Base-by-base conservation (phyloP, 495 filamentous ascomycete genomes). In the Annulohypoxylon maeteangense region DNA sequence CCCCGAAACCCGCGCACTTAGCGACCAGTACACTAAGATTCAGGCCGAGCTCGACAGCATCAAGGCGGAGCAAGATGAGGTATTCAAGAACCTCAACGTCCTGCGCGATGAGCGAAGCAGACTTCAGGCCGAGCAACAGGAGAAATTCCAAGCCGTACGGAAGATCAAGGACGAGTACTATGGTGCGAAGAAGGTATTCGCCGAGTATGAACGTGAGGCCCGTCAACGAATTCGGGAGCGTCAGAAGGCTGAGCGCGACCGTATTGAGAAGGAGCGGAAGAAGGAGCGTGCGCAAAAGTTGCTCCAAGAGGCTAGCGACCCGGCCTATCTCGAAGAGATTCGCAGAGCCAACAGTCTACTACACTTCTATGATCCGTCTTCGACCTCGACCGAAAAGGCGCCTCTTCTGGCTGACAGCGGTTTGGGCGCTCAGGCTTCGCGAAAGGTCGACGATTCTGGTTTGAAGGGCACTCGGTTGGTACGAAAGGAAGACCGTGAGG, bases 271-370 rank as follows among this genome's bases (percentile, higher is more conserved):
- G 70, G 92, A 97, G 68, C 91, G 91, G 83, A 88, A 90, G 80
- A 93, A 90, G 83, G 91, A 94, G 81, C 84, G 92, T 29, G 95
- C 95, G 18, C 87, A 94, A 84, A 91, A 92, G 80, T 78, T 90
- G 81, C 88, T 97, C 51, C 94, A 94, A 77, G 94, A 97, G 81
- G 95, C 96, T 65, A 94, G 92, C 59, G 86, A 89, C 69, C 93
- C 88, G 0, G 95, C 95, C 44, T 99, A 93, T 82, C 83, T 91
- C 48, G 93, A 97, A 63, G 93, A 98, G 83, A 96, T 99, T 75
- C 85, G 92, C 48, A 90, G 91, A 55, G 92, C 93, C 36, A 90
- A 94, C 80, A 90, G 88, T 75, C 85, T 99, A 8, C 90, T 98
- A 64, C 89, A 90, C 55, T 94, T 93, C 87, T 94, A 98, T 74